Percentiles rank a stretch among this genome's conserved stretches.
phyloP scores from a whole-genome alignment of 306 rosid genomes.

The Pyrus pyrifolia region DNA sequence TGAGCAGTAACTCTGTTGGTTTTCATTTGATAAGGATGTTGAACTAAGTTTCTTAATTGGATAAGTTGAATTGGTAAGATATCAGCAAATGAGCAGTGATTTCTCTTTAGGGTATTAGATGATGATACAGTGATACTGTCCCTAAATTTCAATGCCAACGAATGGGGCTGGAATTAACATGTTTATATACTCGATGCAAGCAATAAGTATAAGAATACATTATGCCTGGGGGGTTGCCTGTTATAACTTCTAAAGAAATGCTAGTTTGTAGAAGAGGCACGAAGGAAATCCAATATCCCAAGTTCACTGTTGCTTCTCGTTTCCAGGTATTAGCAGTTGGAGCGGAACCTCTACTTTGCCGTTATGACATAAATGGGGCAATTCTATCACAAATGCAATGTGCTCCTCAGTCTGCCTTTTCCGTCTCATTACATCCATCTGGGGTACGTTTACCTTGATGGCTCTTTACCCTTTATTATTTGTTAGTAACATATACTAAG shows the following conservation, averaged over 20 bases:
- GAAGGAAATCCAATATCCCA: not conserved
- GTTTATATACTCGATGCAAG: not conserved
- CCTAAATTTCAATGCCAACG: not conserved
- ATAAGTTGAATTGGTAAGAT: not conserved
- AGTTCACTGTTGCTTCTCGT: not conserved
- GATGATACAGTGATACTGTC: not conserved
- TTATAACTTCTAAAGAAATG: not conserved
- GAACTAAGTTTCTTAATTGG: not conserved
- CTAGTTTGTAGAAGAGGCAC: not conserved
- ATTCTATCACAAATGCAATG: conserved; percentile 86
- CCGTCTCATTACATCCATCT: conserved; percentile 66
- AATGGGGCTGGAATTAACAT: not conserved
- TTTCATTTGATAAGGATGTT: not conserved
- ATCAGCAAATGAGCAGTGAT: not conserved
- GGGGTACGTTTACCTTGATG: conserved; percentile 49
- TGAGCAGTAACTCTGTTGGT: not conserved
- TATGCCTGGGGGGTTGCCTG: not conserved
- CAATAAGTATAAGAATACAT: not conserved
- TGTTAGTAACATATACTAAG: not conserved
- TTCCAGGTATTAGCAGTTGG: conserved; percentile 77
- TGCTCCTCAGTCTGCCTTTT: conserved; percentile 74
- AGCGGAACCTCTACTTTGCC: conserved; percentile 70
- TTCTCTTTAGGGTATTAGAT: not conserved
- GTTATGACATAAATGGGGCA: conserved; percentile 68
- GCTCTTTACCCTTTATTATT: not conserved